These are phyloP conservation scores for Venturia oleaginea DNA, from an alignment of 2,329 filamentous ascomycete species.

Conservation along the genomic window DNA sequence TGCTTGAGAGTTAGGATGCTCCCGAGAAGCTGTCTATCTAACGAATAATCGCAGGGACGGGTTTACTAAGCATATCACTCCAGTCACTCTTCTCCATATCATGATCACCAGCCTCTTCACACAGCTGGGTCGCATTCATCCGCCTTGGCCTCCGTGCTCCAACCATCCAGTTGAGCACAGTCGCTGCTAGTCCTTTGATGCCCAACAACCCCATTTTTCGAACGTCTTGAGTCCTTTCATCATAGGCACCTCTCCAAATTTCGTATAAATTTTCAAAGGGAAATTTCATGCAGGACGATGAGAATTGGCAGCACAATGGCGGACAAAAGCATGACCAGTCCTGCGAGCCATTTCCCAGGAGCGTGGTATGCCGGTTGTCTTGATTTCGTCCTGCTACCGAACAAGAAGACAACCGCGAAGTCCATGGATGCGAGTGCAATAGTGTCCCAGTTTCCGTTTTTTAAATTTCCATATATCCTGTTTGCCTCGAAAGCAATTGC, in stretches of 20 bases:
- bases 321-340: not conserved
- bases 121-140: not conserved
- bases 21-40: not conserved
- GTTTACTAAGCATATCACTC: not conserved
- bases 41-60: not conserved
- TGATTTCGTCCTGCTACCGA: too few relatives aligned
- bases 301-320: not conserved
- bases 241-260: not conserved
- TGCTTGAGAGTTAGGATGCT: not conserved
- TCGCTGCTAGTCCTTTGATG: not conserved
- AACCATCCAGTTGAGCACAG: not conserved
- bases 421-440: not conserved
- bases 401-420: not conserved
- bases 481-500: not conserved
- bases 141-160: not conserved
- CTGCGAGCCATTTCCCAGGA: not conserved
- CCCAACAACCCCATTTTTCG: slow-evolving; percentile 4
- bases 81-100: not conserved
- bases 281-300: slow-evolving; percentile 5
- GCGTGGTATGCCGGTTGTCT: too few relatives aligned
- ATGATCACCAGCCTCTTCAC: not conserved
- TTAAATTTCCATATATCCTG: not conserved
- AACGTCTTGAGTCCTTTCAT: not conserved
- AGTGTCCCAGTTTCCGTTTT: not conserved
- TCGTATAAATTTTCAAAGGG: not conserved